Evolutionary conservation across 169 alveolate genomes (phyloP).

Genomic region (Plasmodium sp.): DNA sequence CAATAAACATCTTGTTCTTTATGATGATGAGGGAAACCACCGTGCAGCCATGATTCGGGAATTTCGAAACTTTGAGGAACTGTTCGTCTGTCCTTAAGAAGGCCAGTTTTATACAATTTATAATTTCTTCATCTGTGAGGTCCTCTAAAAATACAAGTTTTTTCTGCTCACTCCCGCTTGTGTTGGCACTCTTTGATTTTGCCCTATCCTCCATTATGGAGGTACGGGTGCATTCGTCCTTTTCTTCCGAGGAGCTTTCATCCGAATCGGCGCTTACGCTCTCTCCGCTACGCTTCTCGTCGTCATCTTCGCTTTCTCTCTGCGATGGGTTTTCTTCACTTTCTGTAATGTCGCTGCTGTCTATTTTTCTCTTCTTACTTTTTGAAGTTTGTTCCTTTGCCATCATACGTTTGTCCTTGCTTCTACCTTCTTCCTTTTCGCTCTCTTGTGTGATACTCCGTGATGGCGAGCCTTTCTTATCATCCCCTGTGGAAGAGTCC

Average conservation of each 20-base stretch:
- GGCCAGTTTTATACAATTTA: constrained; percentile 49
- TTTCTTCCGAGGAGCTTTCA: not conserved
- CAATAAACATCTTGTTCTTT: constrained; percentile 66
- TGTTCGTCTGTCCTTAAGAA: constrained; percentile 66
- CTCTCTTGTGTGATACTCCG: not conserved
- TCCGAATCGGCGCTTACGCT: not conserved
- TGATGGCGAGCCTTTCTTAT: not conserved
- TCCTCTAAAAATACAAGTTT: constrained; percentile 40
- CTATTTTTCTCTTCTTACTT: not conserved
- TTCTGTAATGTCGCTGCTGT: not conserved
- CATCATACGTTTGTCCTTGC: not conserved
- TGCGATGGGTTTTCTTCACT: not conserved
- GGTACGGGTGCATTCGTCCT: not conserved
- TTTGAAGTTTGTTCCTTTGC: not conserved
- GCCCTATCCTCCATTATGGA: not conserved
- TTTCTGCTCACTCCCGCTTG: not conserved
- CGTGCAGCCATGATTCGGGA: constrained; percentile 70
- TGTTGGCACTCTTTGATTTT: not conserved
- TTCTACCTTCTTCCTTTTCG: not conserved
- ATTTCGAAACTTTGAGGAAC: constrained; percentile 46
- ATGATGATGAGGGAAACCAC: constrained; percentile 30
- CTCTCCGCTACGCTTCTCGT: not conserved
- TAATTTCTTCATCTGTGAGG: constrained; percentile 60
- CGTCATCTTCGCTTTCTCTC: not conserved
- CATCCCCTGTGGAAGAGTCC: not conserved